A percentile compares a stretch with the other conserved stretches of the same genome.
phyloP scores from a whole-genome alignment of 768 basidiomycete genomes.

The Podaxis carcinomalis region DNA sequence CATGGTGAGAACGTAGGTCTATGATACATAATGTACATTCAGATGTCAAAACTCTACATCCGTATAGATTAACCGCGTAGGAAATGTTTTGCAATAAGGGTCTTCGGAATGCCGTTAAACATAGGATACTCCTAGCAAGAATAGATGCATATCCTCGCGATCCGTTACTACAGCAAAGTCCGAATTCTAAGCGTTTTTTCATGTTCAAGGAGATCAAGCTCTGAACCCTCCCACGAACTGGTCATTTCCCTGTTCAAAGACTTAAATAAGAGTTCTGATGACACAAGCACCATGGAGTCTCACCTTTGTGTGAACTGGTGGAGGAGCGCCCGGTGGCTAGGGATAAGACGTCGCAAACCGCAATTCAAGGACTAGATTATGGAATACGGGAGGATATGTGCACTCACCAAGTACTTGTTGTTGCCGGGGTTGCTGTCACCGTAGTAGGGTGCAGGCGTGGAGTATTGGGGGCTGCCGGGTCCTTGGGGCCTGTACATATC shows the following conservation, averaged over 20 bases:
- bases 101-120: background rate
- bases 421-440: background rate
- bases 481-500: background rate
- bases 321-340: background rate
- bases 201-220: background rate
- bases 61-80: background rate
- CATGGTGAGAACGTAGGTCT: too few relatives aligned
- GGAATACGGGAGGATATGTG: background rate
- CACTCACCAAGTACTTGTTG: background rate
- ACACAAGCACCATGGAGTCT: background rate
- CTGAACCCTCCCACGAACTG: slow-evolving; percentile 1
- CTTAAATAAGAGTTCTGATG: background rate
- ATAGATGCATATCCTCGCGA: background rate
- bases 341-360: background rate
- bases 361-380: background rate
- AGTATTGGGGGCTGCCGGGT: background rate
- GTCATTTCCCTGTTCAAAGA: background rate
- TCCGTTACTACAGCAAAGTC: too few relatives aligned
- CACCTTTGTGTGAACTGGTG: background rate
- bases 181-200: too few relatives aligned
- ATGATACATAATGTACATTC: background rate
- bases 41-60: background rate
- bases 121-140: background rate
- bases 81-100: background rate
- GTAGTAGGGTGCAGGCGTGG: background rate